A percentile compares a stretch with the other conserved stretches of the same genome.
phyloP scores from a whole-genome alignment of 306 rosid genomes.

The Quercus variabilis region DNA sequence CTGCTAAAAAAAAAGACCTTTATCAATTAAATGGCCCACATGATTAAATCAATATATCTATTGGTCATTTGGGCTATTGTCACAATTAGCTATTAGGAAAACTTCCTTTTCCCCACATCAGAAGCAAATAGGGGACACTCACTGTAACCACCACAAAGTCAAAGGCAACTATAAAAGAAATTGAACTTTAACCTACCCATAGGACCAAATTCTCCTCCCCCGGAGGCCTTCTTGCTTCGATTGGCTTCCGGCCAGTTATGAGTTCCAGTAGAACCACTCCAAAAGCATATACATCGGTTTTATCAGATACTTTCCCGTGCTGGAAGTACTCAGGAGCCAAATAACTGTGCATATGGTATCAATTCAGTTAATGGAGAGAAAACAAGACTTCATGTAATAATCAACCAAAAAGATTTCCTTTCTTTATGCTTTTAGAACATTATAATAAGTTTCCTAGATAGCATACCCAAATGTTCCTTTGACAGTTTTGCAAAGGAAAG shows the following conservation, averaged over 20 bases:
- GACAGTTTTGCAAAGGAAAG: constrained; percentile 96
- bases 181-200: constrained; percentile 62
- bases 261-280: constrained; percentile 94
- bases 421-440: neutral
- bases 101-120: neutral
- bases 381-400: neutral
- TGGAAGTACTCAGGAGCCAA: constrained; percentile 98
- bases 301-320: constrained; percentile 93
- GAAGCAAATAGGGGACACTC: constrained; percentile 14
- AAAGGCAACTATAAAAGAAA: constrained; percentile 6
- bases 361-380: neutral
- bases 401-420: constrained; percentile 5
- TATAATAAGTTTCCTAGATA: constrained; percentile 2
- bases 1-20: neutral
- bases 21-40: neutral
- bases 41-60: neutral
- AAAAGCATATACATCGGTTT: constrained; percentile 91
- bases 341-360: constrained; percentile 45
- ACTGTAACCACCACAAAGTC: constrained; percentile 4
- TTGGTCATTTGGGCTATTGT: neutral
- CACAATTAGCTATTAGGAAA: constrained; percentile 1
- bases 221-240: constrained; percentile 61
- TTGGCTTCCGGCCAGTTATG: constrained; percentile 89
- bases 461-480: constrained; percentile 98
- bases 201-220: constrained; percentile 94